These are phyloP conservation scores for Lactifluus pinguis DNA, from an alignment of 768 basidiomycete genomes.

Conservation along the genomic window DNA sequence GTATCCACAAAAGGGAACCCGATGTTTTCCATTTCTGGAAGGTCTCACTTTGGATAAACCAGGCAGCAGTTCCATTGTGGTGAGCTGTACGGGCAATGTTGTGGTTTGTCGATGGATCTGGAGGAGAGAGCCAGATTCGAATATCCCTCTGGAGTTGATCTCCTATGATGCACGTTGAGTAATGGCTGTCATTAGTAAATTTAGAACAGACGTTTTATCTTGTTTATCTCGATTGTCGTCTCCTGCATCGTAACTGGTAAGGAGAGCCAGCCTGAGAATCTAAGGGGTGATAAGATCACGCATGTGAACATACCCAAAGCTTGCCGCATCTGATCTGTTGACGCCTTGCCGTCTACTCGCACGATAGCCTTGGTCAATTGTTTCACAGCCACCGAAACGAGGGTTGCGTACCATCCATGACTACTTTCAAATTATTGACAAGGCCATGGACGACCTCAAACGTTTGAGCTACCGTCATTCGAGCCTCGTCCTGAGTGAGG, in stretches of 20 bases:
- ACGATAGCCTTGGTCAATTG: background rate
- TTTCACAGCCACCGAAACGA: background rate
- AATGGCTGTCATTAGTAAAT: background rate
- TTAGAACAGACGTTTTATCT: background rate
- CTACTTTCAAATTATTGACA: background rate
- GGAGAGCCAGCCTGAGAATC: no score
- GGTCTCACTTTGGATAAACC: no score
- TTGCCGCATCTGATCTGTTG: background rate
- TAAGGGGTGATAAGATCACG: background rate
- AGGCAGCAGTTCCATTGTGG: no score
- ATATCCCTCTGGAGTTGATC: background rate
- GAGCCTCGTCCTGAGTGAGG: no score
- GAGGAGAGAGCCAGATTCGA: no score
- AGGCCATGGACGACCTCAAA: background rate
- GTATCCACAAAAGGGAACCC: no score
- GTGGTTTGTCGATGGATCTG: no score
- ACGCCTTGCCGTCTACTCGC: background rate
- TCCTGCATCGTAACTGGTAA: background rate
- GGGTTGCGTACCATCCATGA: background rate
- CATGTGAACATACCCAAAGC: background rate
- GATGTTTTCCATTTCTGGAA: no score
- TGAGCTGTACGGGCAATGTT: no score
- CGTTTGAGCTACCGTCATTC: no score
- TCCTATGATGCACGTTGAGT: background rate
- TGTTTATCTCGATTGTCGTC: background rate